Evolutionary conservation across 2,329 filamentous ascomycete genomes (phyloP), one percentile per base, ranked within the genome.

Genomic region (Aspergillus calidoustus): DNA sequence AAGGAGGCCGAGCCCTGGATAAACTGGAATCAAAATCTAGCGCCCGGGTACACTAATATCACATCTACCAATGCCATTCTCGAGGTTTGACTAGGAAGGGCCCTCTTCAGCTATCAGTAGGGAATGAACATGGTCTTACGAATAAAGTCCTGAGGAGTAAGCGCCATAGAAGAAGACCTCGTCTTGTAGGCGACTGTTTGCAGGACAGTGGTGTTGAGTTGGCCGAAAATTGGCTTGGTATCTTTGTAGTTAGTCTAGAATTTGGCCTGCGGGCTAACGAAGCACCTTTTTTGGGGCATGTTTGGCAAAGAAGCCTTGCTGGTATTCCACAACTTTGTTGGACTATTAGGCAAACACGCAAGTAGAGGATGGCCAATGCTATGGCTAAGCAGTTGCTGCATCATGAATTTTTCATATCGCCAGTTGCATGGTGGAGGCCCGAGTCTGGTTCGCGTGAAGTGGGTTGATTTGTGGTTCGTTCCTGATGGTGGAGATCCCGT

Each of bases 401-500:
- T 41, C 11, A 41, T 17, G 34, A 41, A 17, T 15, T 28, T 41
- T n/a, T 22, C 22, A 54, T 43, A 23, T 25, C 22, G 43, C n/a
- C 23, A 47, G 15, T 41, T 5, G 23, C 23, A 19, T 11, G 2
- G 11, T 8, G 2, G 19, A 11, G 22, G 41, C 43, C 28, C 17
- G 30, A 48, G 17, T 56, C 19, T 47, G 61, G 61, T 59, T 59
- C 57, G 54, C 57, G 60, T 49, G 34, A 30, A 34, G 30, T 38
- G 48, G 54, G 54, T 57, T 15, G 34, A 66, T 64, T 28, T 66
- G 66, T 70, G 72, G 71, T 71, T 74, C 71, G 72, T 65, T 68
- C 64, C 68, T 68, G 19, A 19, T 19, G 19, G 19, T 19, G 60
- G 58, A 60, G 62, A 66, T 71, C 68, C 70, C 71, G 68, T 73